Evolutionary conservation across 1,139 yeast genomes (phyloP).

Genomic region (Lodderomyces elongisporus): DNA sequence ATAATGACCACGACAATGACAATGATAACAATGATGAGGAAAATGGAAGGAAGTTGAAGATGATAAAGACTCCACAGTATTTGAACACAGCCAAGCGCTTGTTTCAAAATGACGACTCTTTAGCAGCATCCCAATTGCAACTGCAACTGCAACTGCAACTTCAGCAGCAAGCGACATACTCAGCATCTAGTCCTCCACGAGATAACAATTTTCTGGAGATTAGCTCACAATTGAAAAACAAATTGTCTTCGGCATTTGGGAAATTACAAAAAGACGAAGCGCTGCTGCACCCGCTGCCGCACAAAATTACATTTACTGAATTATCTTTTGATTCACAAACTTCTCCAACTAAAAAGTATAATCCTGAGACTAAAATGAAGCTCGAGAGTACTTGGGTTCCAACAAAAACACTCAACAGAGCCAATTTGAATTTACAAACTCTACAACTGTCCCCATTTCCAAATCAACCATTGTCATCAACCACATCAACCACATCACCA

Average conservation of each 20-base stretch:
- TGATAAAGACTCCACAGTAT: conserved; percentile 38
- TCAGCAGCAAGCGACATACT: not conserved
- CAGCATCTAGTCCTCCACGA: not conserved
- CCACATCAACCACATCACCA: not conserved
- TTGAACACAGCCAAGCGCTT: conserved; percentile 39
- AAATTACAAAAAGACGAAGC: conserved; percentile 26
- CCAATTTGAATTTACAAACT: conserved; percentile 37
- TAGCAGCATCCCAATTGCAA: conserved; percentile 11
- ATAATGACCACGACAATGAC: conserved; percentile 18
- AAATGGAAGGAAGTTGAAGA: conserved; percentile 16
- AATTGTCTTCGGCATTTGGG: conserved; percentile 38
- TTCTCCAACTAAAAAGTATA: conserved; percentile 27
- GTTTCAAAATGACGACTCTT: conserved; percentile 12
- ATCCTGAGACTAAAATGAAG: conserved; percentile 2
- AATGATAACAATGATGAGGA: too few species aligned
- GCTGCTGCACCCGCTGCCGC: conserved; percentile 1
- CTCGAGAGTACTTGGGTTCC: conserved; percentile 18
- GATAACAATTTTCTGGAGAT: conserved; percentile 36
- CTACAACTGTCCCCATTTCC: conserved; percentile 32
- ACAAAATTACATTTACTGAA: conserved; percentile 29
- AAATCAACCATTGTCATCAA: not conserved
- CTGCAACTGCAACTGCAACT: too few species aligned
- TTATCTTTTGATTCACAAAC: conserved; percentile 25
- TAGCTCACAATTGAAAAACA: conserved; percentile 34
- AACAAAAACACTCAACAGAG: conserved; percentile 18